phyloP scores from a whole-genome alignment of 2,329 filamentous ascomycete genomes.

The Aspergillus jensenii region DNA sequence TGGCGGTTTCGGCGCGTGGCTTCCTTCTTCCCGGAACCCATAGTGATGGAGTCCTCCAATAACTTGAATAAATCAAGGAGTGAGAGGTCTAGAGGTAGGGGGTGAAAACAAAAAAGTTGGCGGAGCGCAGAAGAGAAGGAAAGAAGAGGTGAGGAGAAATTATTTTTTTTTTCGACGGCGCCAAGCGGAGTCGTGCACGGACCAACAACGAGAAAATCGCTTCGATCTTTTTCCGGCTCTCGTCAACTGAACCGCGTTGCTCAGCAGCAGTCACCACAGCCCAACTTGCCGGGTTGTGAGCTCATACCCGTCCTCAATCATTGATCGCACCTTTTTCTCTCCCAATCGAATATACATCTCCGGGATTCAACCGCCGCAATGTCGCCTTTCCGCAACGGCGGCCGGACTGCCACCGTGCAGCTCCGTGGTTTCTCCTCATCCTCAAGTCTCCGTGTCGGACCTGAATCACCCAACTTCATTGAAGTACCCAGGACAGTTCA shows the following conservation, averaged over 20 bases:
- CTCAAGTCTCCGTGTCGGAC: slow-evolving; percentile 45
- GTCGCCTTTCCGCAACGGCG: slow-evolving; percentile 38
- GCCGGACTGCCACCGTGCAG: slow-evolving; percentile 35
- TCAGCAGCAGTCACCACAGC: slow-evolving; percentile 14
- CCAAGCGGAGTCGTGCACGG: slow-evolving; percentile 38
- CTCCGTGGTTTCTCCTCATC: slow-evolving; percentile 42
- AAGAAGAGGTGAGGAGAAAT: slow-evolving; percentile 27
- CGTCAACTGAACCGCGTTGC: slow-evolving; percentile 19
- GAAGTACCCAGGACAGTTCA: slow-evolving; percentile 77
- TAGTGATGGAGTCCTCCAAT: slow-evolving; percentile 43
- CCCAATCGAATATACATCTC: no score
- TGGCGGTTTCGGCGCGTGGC: slow-evolving; percentile 76
- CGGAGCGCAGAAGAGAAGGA: slow-evolving; percentile 30
- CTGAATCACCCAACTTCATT: slow-evolving; percentile 86
- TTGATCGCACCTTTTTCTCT: background rate
- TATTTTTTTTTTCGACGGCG: slow-evolving; percentile 36
- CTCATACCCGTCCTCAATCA: background rate
- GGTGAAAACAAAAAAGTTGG: slow-evolving; percentile 27
- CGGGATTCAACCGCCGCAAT: slow-evolving; percentile 22
- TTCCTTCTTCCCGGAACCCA: slow-evolving; percentile 95
- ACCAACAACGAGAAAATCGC: slow-evolving; percentile 38
- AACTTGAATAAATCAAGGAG: slow-evolving; percentile 21
- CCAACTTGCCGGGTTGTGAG: slow-evolving; percentile 8
- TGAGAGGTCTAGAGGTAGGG: slow-evolving; percentile 30
- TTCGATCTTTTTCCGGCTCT: slow-evolving; percentile 33